Evolutionary conservation across 148 eudicot species (phyloP), one percentile per base, ranked within the genome.

Genomic region (Chenopodium album): DNA sequence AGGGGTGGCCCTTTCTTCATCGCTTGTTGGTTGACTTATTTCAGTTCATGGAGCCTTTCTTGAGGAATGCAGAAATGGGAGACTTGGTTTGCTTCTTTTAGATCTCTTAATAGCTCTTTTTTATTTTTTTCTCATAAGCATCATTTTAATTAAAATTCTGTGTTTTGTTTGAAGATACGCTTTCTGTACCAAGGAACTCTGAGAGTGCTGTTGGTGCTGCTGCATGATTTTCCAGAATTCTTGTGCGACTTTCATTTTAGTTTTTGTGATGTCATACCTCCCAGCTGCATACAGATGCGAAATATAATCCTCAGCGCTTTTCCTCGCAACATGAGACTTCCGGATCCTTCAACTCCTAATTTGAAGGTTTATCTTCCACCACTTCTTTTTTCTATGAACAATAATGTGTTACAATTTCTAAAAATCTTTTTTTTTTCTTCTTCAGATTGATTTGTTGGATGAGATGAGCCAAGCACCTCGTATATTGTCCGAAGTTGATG

Each of bases 291-390:
- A 85, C 99, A 97, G 84, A 97, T 97, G 99, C 91, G 98, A 48
- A 97, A 92, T 89, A 97, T 97, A 78, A 90, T 97, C 79, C 95
- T 97, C 41, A 92, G 98, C 73, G 99, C 99, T 82, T 97, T 94
- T 88, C 99, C 99, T 59, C 92, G 95, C 84, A 97, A 94, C 79
- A 94, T 97, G 98, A 94, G 97, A 88, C 92, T 94, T 70, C 99
- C 99, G 23, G 98, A 97, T 83, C 99, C 99, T 56, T 92, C 94
- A 54, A 97, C 99, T 86, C 97, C 99, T 59, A 97, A 94, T 86
- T 84, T 94, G 82, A 97, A 94, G 98, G 96, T 96, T 62, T n/a
- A 22, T 82, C 0, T 7, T 74, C 37, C 9, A 26, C 37, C 77
- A 2, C 17, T 28, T 69, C 37, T 75, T 46, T 34, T 9, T 81